Evolutionary conservation across 2,329 filamentous ascomycete genomes (phyloP), one percentile per base, ranked within the genome.

Genomic region (Plenodomus lindquistii): DNA sequence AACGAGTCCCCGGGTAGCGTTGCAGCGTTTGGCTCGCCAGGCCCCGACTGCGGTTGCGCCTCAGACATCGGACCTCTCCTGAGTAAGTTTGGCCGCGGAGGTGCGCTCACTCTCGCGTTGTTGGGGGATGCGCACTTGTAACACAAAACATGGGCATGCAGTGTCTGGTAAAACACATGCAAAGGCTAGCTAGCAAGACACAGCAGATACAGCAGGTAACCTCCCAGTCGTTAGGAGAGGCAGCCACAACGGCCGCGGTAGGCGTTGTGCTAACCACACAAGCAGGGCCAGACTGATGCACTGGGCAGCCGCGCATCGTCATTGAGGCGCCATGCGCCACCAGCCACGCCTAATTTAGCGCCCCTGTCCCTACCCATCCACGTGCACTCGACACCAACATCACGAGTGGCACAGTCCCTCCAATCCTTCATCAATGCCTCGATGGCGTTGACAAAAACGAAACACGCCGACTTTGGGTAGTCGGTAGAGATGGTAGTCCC

Each of bases 1-100:
- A 81, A 81, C 8, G 79, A 82, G 21, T 77, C 75, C 17, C 73
- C 68, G 49, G 76, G 72, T 48, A 82, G 62, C 27, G 55, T 59
- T 27, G 59, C 59, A 27, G 66, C 52, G 21, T 68, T 59, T 54
- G 65, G 64, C 61, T 65, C 64, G 44, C 57, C 50, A 47, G 69
- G 66, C 68, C 68, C 70, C 62, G 68, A 59, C 39, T 56, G 65
- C 40, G 60, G 60, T 44, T 50, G 63, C 50, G 50, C 55, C 37
- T 58, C 46, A 54, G 67, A 49, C 68, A 71, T 71, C 57, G 62
- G 60, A 58, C 43, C 52, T 60, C 52, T 58, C 40, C 36, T 51
- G 48, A 51, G 24, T 45, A 43, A 34, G 36, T 19, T 41, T 54
- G 37, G 56, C 53, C 49, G 56, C 49, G 37, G 48, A 52, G 50